phyloP scores from a whole-genome alignment of 2,329 filamentous ascomycete genomes.

The Trichophyton mentagrophytes region DNA sequence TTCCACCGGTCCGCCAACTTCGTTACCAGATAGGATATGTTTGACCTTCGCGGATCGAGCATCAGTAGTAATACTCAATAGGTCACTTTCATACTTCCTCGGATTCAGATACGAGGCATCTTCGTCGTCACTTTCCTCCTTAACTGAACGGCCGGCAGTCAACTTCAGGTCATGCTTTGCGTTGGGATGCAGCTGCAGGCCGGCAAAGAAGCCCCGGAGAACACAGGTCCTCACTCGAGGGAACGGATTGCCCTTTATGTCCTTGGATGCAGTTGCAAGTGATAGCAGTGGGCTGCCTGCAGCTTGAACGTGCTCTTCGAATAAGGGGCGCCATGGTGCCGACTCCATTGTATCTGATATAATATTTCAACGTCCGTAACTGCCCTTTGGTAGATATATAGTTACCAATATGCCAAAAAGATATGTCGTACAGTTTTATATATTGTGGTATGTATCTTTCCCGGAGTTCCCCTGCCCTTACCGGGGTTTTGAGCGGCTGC shows the following conservation, averaged over 20 bases:
- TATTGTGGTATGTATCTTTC: not conserved
- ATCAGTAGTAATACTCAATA: slow-evolving; percentile 77
- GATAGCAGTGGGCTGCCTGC: slow-evolving; percentile 9
- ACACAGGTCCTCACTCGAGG: slow-evolving; percentile 63
- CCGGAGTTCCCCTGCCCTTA: not conserved
- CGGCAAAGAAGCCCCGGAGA: slow-evolving; percentile 72
- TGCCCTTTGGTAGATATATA: not conserved
- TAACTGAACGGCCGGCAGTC: slow-evolving; percentile 9
- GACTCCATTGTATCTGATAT: not conserved
- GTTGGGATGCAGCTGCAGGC: slow-evolving; percentile 50
- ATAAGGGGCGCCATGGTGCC: slow-evolving; percentile 10
- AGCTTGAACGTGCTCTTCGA: slow-evolving; percentile 7
- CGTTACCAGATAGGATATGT: slow-evolving; percentile 52
- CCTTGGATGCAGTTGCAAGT: slow-evolving; percentile 9
- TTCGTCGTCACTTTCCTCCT: not conserved
- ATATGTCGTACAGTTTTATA: not conserved
- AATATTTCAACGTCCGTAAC: too few species aligned
- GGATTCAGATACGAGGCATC: slow-evolving; percentile 43
- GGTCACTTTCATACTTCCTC: slow-evolving; percentile 57
- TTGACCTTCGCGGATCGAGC: slow-evolving; percentile 70
- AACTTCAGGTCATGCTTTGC: slow-evolving; percentile 54
- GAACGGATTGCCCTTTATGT: slow-evolving; percentile 5
- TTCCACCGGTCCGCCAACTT: slow-evolving; percentile 61
- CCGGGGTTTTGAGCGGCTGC: not conserved
- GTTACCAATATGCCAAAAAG: not conserved